Evolutionary conservation across 129 eudicot species (phyloP).

Genomic region (Flaveria bidentis): DNA sequence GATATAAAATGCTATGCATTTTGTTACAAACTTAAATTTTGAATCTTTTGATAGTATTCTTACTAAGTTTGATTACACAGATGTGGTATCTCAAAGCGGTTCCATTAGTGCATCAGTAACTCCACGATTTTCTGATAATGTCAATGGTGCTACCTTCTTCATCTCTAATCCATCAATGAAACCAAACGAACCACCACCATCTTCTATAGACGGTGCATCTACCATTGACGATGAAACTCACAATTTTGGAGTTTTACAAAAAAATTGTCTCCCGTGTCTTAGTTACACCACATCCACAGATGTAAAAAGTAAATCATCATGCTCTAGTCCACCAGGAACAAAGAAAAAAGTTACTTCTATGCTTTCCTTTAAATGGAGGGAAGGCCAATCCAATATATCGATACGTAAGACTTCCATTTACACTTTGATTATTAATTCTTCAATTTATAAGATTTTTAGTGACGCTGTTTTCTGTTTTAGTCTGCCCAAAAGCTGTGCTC

Average conservation of each 20-base stretch:
- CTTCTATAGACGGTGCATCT: constrained; percentile 34
- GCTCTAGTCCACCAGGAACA: constrained; percentile 61
- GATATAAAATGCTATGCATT: not conserved
- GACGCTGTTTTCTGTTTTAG: constrained; percentile 41
- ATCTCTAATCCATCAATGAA: constrained; percentile 37
- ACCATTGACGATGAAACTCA: constrained; percentile 46
- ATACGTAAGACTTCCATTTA: constrained; percentile 47
- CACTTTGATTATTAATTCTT: not conserved
- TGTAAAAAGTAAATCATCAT: constrained; percentile 51
- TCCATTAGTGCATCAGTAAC: constrained; percentile 74
- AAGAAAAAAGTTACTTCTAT: constrained; percentile 57
- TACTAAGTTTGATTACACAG: constrained; percentile 36
- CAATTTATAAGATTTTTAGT: not conserved
- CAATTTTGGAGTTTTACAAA: constrained; percentile 53
- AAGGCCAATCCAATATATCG: constrained; percentile 57
- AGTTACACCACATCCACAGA: constrained; percentile 54
- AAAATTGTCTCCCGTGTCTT: constrained; percentile 78
- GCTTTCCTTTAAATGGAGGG: constrained; percentile 81
- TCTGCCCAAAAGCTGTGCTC: constrained; percentile 63
- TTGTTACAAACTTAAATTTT: constrained; percentile 9
- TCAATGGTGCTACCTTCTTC: constrained; percentile 31
- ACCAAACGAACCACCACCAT: constrained; percentile 29
- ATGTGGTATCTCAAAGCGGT: constrained; percentile 42
- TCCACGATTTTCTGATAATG: constrained; percentile 55
- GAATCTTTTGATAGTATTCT: not conserved